A percentile compares a stretch with the other conserved stretches of the same genome.
phyloP scores from a whole-genome alignment of 176 grass and related monocot genomes.

The Panicum miliaceum region DNA sequence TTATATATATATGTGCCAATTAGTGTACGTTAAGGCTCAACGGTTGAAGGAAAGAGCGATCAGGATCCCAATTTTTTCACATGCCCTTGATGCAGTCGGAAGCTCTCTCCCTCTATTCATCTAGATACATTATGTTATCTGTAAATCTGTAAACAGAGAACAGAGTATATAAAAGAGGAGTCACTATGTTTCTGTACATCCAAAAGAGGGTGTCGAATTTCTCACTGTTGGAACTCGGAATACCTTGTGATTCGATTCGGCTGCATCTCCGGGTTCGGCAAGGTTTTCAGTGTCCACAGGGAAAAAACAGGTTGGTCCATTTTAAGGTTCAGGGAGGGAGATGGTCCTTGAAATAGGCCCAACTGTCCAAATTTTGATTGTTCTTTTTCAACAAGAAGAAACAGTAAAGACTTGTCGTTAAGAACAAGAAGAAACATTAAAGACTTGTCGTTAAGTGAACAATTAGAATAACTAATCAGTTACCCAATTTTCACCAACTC shows the following conservation, averaged over 20 bases:
- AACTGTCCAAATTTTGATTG: not conserved
- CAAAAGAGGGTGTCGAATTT: not conserved
- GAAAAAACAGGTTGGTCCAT: not conserved
- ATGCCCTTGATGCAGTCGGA: conserved; percentile 4
- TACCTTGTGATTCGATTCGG: not conserved
- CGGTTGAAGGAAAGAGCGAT: not conserved
- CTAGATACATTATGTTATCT: not conserved
- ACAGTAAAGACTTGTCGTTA: not conserved
- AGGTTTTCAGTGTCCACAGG: not conserved
- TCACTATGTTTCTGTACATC: not conserved
- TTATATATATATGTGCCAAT: not conserved
- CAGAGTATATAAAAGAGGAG: not conserved
- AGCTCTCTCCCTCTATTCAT: not conserved
- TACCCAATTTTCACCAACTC: not conserved
- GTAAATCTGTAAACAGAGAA: not conserved
- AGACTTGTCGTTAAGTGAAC: not conserved
- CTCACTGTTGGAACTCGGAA: not conserved
- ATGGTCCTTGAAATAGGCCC: not conserved
- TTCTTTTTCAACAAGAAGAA: not conserved
- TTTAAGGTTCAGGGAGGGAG: not conserved
- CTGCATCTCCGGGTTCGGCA: not conserved
- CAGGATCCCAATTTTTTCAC: not conserved
- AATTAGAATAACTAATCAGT: not conserved
- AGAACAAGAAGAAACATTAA: too few species aligned
- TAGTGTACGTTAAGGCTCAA: conserved; percentile 21